These are phyloP conservation scores for Sesbania bispinosa DNA, from an alignment of 306 rosid genomes.

Conservation along the genomic window DNA sequence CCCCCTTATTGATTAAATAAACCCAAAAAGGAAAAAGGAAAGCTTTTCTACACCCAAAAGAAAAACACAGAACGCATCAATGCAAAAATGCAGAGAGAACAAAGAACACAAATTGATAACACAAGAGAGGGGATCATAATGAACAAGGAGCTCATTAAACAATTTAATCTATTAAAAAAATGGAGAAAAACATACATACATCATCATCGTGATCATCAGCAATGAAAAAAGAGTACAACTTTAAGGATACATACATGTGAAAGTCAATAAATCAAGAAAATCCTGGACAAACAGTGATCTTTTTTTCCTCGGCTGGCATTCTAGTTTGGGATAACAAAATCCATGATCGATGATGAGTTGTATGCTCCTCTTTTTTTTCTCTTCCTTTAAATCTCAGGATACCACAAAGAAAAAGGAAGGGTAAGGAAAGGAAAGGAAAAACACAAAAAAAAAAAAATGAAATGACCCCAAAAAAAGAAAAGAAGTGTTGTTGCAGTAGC, in stretches of 20 bases:
- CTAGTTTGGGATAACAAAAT: constrained; percentile 6
- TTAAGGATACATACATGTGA: constrained; percentile 17
- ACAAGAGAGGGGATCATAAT: not conserved
- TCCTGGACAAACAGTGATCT: not conserved
- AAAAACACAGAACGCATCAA: not conserved
- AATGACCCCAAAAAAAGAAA: not conserved
- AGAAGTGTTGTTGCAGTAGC: constrained; percentile 27
- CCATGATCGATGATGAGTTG: constrained; percentile 34
- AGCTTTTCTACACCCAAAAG: not conserved
- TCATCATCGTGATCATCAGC: constrained; percentile 21
- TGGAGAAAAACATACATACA: constrained; percentile 28
- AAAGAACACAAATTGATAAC: not conserved
- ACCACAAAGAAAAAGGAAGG: not conserved
- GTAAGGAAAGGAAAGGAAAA: not conserved
- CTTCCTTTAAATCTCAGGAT: constrained; percentile 32
- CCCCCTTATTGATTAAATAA: not conserved
- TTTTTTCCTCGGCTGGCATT: constrained; percentile 25
- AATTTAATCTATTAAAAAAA: constrained; percentile 26
- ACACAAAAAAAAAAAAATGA: not conserved
- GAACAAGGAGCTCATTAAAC: not conserved
- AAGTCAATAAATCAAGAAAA: constrained; percentile 33
- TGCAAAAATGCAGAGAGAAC: not conserved
- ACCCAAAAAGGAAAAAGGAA: not conserved
- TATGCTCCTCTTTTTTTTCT: constrained; percentile 20
- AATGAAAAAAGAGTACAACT: constrained; percentile 19